Base-by-base conservation (phyloP, 441 rosid genomes). In the Dalechampia spathulata region DNA sequence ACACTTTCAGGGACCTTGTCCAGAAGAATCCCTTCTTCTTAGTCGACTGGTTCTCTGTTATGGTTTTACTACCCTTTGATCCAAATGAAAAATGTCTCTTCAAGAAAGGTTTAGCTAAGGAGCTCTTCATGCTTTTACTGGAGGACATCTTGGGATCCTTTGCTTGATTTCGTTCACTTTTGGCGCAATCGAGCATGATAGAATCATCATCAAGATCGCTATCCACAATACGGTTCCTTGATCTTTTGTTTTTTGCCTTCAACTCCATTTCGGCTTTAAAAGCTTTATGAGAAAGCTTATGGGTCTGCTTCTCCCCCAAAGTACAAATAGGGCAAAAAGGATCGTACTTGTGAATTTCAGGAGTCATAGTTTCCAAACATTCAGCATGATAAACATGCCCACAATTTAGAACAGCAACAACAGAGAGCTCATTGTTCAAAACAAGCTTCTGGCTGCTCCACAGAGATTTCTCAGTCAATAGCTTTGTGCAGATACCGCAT, bases 331-430 rank as follows among this genome's bases (percentile, higher is more conserved):
- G 99, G 76, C 99, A 94, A 20, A 81, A 66, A 7, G 99, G 99
- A 67, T 94, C 96, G 37, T 83, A 94, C 71, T 90, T 90, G 68
- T 75, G 68, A 43, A 83, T 64, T 65, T 90, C 98, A 27, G 67
- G 75, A 0, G 99, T 94, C 85, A 90, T 69, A 51, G 72, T 81
- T 69, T 94, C 99, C 80, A 94, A 79, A 82, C 99, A 94, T 34
- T 94, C 99, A 34, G 95, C 92, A 60, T 94, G 99, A 73, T 86
- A 90, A 60, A 76, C 86, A 73, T 94, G 99, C 19, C 96, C 98
- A 52, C 99, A 94, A 12, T 65, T 74, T 65, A 94, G 72, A 61
- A 94, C 81, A 36, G 98, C 77, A 36, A 86, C 86, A 20, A 81
- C 88, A 43, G 83, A 65, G 38, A 79, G 92, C 67, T 87, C 96